phyloP scores from a whole-genome alignment of 805 yeast genomes.

The Cyberlindnera saturnus region DNA sequence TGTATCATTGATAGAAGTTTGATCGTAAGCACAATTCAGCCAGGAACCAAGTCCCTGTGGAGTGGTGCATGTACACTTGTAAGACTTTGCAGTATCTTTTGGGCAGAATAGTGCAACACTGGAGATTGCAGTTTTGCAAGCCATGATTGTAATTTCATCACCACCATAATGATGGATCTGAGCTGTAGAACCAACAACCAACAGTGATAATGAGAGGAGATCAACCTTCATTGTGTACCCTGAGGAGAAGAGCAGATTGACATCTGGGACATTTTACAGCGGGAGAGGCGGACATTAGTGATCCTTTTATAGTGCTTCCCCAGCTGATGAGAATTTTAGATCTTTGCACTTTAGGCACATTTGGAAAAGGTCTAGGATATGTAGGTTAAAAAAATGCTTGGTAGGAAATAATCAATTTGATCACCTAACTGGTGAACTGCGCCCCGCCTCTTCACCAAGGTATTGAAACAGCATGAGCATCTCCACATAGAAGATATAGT shows the following conservation, averaged over 20 bases:
- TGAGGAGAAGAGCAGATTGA: too few relatives aligned
- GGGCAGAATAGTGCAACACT: conserved; percentile 21
- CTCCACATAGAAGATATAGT: too few relatives aligned
- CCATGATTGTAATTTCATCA: conserved; percentile 11
- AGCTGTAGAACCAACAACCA: neutral
- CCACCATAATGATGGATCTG: conserved; percentile 16
- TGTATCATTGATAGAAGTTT: conserved; percentile 6
- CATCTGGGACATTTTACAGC: too few relatives aligned
- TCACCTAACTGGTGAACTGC: too few relatives aligned
- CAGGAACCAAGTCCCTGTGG: conserved; percentile 27
- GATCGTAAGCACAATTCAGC: conserved; percentile 24
- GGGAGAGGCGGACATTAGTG: neutral
- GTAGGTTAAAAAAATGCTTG: too few relatives aligned
- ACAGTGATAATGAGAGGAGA: too few relatives aligned
- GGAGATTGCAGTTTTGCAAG: conserved; percentile 23
- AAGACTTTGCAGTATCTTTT: conserved; percentile 14
- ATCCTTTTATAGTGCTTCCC: neutral
- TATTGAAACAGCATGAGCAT: too few relatives aligned
- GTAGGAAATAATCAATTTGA: too few relatives aligned
- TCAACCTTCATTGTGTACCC: neutral
- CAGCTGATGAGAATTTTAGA: neutral
- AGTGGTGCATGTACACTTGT: conserved; percentile 23
- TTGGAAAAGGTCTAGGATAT: too few relatives aligned
- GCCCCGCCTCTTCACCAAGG: too few relatives aligned
- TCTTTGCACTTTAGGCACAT: neutral